Evolutionary conservation across 1,284 basidiomycete species (phyloP), one percentile per base, ranked within the genome.

Genomic region (Ceratobasidium sp.): DNA sequence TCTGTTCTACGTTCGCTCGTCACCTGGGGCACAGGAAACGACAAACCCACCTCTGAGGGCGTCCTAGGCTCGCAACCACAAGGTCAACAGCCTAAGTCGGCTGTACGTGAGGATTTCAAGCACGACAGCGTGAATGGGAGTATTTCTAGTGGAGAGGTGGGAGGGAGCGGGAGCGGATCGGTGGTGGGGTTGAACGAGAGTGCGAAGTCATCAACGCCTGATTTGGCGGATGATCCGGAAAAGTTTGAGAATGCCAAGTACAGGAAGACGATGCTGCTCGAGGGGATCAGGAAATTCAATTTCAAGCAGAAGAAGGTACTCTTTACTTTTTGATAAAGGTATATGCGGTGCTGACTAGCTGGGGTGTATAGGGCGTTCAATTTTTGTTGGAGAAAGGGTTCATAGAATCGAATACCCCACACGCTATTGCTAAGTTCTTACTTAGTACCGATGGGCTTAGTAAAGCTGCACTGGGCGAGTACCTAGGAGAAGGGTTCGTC

Each of bases 211-310:
- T 82, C 86, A 11, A 95, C 93, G 0, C 93, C 94, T 0, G 94
- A 96, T 69, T 79, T 89, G 26, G 79, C 80, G 9, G 98, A 99
- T 79, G 98, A 99, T 80, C 97, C 97, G 0, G 91, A 87, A 44
- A 89, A 89, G 79, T 98, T 99, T 78, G 98, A 99, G 83, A 96
- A 88, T 76, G 98, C 96, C 35, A 99, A 98, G 82, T 93, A 96
- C 82, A 93, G 95, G 83, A 99, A 99, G 85, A 99, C 94, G 43
- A 95, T 93, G 0, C 82, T 99, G 35, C 83, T 98, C 55, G 98
- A 99, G 80, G 98, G 97, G 35, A 94, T 99, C 81, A 95, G 92
- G 82, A 95, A 95, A 81, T 99, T 99, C 84, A 99, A 99, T 82
- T 96, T 93, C 84, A 99, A 98, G 82, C 96, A 98, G 13, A 98